phyloP scores from a whole-genome alignment of 2,329 filamentous ascomycete species.

The Paraphaeosphaeria sporulosa region DNA sequence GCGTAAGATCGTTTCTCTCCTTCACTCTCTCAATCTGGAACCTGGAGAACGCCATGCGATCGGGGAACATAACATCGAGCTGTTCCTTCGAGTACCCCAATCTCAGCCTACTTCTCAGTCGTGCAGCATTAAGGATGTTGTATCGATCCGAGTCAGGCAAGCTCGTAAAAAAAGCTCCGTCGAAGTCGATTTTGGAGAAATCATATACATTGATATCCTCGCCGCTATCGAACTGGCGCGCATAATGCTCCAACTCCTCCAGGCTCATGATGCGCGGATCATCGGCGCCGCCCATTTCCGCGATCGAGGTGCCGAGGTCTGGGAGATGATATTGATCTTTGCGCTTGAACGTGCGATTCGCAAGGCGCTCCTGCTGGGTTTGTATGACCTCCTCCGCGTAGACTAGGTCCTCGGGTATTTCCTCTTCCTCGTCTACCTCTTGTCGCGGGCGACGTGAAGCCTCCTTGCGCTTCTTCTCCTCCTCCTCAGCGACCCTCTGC shows the following conservation, averaged over 20 bases:
- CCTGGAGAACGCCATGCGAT: slow-evolving; percentile 94
- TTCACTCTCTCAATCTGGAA: slow-evolving; percentile 96
- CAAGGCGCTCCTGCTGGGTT: slow-evolving; percentile 75
- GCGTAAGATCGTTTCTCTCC: slow-evolving; percentile 93
- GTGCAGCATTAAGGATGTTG: slow-evolving; percentile 95
- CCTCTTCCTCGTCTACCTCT: slow-evolving; percentile 71
- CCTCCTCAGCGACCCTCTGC: slow-evolving; percentile 87
- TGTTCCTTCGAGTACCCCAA: slow-evolving; percentile 99
- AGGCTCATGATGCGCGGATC: slow-evolving; percentile 97
- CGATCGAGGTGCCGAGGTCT: slow-evolving; percentile 78
- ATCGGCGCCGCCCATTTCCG: slow-evolving; percentile 86
- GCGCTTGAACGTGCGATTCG: slow-evolving; percentile 82
- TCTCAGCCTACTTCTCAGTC: slow-evolving; percentile 83
- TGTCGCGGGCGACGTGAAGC: slow-evolving; percentile 48
- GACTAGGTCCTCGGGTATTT: slow-evolving; percentile 77
- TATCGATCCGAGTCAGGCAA: slow-evolving; percentile 90
- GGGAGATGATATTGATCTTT: slow-evolving; percentile 96
- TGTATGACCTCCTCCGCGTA: slow-evolving; percentile 93
- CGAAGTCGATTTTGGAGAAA: slow-evolving; percentile 98
- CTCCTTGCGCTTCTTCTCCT: slow-evolving; percentile 71
- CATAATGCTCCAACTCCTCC: slow-evolving; percentile 93
- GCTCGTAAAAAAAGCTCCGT: slow-evolving; percentile 93
- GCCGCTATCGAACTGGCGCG: slow-evolving; percentile 87
- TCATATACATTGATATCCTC: slow-evolving; percentile 90
- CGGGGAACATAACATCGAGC: slow-evolving; percentile 93